These are phyloP conservation scores for Diaporthe ampelina DNA, from an alignment of 2,329 filamentous ascomycete species.

Conservation along the genomic window DNA sequence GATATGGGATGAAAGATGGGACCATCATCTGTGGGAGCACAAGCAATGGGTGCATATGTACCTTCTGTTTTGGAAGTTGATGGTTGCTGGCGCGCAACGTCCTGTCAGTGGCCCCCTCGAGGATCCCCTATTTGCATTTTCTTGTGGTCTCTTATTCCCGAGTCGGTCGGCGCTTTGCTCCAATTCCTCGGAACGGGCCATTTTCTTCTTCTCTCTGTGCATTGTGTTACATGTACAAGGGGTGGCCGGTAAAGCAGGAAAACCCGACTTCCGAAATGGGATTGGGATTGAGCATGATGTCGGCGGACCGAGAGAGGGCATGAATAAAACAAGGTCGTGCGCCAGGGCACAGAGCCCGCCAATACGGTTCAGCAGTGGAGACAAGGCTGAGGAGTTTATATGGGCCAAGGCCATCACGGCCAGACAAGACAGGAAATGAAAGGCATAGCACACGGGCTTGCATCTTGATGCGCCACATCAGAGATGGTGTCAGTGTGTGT, in stretches of 20 bases:
- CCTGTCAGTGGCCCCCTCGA: slow-evolving; percentile 1
- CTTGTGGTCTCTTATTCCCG: too few relatives aligned
- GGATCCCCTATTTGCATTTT: not conserved
- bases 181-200: not conserved
- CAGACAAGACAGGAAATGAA: slow-evolving; percentile 17
- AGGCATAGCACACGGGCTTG: slow-evolving; percentile 10
- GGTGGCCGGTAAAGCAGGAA: slow-evolving; percentile 23
- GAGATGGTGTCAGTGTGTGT: slow-evolving; percentile 18
- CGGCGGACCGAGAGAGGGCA: not conserved
- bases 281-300: not conserved
- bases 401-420: not conserved
- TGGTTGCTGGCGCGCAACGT: not conserved
- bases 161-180: too few relatives aligned
- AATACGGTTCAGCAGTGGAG: slow-evolving; percentile 14
- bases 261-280: not conserved
- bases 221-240: slow-evolving; percentile 17
- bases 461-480: not conserved
- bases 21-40: not conserved
- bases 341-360: not conserved
- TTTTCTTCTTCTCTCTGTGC: not conserved
- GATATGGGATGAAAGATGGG: slow-evolving; percentile 23
- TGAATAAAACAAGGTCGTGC: slow-evolving; percentile 14
- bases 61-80: slow-evolving; percentile 7
- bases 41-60: not conserved
- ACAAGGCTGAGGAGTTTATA: not conserved